These are phyloP conservation scores for Areca catechu DNA, from an alignment of 176 grass and related monocot genomes.

Conservation along the genomic window DNA sequence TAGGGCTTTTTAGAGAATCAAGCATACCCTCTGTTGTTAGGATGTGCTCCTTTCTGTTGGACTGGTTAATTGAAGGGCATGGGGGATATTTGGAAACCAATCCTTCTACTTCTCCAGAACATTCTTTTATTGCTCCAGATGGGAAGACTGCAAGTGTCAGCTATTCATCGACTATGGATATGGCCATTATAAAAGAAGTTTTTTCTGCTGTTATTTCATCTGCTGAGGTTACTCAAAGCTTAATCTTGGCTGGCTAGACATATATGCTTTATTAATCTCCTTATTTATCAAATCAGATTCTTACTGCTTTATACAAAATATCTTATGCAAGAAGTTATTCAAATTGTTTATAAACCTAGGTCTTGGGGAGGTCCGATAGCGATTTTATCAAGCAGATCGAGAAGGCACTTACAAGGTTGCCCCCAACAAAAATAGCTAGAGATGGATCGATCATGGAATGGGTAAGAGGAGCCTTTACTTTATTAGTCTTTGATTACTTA, in stretches of 20 bases:
- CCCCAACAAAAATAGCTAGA: conserved; percentile 59
- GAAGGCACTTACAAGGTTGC: conserved; percentile 49
- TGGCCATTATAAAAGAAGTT: conserved; percentile 72
- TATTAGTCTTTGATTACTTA: conserved; percentile 9
- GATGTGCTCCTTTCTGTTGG: conserved; percentile 78
- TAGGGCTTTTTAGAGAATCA: conserved; percentile 69
- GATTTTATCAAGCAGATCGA: conserved; percentile 57
- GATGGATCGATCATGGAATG: conserved; percentile 92
- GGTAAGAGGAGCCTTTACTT: conserved; percentile 34
- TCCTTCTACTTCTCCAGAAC: conserved; percentile 90
- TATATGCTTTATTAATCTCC: no score
- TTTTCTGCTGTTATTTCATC: conserved; percentile 54
- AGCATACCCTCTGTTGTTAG: conserved; percentile 75
- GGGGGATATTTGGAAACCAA: conserved; percentile 57
- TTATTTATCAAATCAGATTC: no score
- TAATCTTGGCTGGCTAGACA: no score
- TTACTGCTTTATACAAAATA: no score
- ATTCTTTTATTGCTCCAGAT: conserved; percentile 78
- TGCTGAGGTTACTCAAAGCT: conserved; percentile 40
- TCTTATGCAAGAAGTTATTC: no score
- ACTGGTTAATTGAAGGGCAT: conserved; percentile 65
- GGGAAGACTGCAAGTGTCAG: conserved; percentile 69
- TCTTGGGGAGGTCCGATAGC: conserved; percentile 51
- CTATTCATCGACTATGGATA: conserved; percentile 93
- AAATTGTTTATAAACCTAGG: conserved; percentile 22